Conservation (phyloP, 2,329 filamentous ascomycete species). For the Paramyrothecium roridum region DNA sequence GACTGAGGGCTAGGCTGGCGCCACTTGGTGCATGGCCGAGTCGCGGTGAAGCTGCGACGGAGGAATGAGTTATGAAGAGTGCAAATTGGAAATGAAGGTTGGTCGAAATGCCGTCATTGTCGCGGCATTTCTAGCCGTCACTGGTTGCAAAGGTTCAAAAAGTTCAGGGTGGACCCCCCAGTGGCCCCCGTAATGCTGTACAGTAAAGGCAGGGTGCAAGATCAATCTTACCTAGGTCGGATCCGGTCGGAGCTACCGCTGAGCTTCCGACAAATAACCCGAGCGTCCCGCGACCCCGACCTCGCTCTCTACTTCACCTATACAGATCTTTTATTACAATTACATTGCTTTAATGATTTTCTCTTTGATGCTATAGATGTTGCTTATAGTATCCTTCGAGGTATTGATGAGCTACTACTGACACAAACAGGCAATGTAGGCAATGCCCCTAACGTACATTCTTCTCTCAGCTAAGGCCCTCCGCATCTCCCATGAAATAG, state of each 20-base stretch:
- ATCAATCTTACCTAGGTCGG: conserved; percentile 2
- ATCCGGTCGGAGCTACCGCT: background rate
- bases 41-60: conserved; percentile 4
- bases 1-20: conserved; percentile 20
- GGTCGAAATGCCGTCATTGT: conserved; percentile 27
- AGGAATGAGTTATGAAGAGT: conserved; percentile 8
- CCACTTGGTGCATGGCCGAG: conserved; percentile 5
- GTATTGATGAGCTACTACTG: too few relatives aligned
- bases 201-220: too few relatives aligned
- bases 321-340: too few relatives aligned
- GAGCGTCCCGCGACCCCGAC: background rate
- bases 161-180: conserved; percentile 15
- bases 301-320: too few relatives aligned
- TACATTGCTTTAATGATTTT: too few relatives aligned
- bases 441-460: too few relatives aligned
- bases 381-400: too few relatives aligned
- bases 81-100: conserved; percentile 16
- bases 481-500: too few relatives aligned
- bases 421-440: too few relatives aligned
- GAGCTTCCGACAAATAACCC: background rate
- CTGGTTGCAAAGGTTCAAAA: conserved; percentile 15
- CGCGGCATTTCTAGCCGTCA: conserved; percentile 28
- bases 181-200: background rate
- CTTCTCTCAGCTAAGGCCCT: too few relatives aligned
- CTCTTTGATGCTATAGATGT: too few relatives aligned